Conservation (phyloP, 148 eudicot genomes). For the Dianthus caryophyllus region DNA sequence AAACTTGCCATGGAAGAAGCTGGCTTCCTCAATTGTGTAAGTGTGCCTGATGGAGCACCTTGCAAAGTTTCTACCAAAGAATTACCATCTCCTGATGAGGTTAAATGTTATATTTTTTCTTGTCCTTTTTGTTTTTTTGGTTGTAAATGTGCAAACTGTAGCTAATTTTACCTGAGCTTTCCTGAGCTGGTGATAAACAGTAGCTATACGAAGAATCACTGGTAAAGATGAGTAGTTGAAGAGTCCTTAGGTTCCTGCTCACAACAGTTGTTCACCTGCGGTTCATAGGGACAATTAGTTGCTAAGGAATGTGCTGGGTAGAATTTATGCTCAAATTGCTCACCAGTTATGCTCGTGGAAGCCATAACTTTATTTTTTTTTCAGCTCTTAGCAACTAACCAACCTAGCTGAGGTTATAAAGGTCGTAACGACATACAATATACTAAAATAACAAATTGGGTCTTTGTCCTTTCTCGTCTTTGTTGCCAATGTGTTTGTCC, state of each 20-base stretch:
- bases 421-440: neutral
- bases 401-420: neutral
- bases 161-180: neutral
- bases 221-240: neutral
- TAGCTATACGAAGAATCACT: neutral
- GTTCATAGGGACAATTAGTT: neutral
- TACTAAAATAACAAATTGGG: neutral
- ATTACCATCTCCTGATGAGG: slow-evolving; percentile 75
- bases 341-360: neutral
- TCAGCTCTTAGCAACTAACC: neutral
- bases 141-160: neutral
- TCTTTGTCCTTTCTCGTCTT: neutral
- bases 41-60: slow-evolving; percentile 99
- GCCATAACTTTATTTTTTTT: neutral
- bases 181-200: neutral
- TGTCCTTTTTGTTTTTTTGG: neutral
- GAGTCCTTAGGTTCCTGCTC: neutral
- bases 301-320: neutral
- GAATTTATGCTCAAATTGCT: neutral
- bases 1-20: slow-evolving; percentile 99
- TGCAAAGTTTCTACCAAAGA: slow-evolving; percentile 57
- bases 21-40: slow-evolving; percentile 84
- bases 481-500: neutral
- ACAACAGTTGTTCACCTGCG: neutral
- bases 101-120: slow-evolving; percentile 19